Evolutionary conservation across 768 basidiomycete genomes (phyloP).

Genomic region (Psilocybe sp.): DNA sequence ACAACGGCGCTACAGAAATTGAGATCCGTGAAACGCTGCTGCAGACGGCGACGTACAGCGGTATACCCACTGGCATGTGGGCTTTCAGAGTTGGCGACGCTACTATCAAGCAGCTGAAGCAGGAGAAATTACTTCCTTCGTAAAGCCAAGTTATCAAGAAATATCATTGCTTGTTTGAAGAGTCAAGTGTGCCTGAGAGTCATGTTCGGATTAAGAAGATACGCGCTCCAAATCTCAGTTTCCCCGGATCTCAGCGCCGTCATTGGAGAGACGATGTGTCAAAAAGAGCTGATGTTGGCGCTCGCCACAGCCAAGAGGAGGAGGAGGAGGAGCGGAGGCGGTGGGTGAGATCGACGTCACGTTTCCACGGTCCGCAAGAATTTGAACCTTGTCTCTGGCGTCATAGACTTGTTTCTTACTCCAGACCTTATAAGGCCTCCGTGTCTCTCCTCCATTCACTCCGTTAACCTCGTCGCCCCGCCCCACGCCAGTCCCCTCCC

Average conservation of each 20-base stretch:
- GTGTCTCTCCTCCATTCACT: neutral
- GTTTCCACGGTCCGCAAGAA: slow-evolving; percentile 10
- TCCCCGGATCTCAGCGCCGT: no score
- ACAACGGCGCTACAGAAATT: slow-evolving; percentile 39
- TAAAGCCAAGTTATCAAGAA: no score
- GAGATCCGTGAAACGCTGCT: slow-evolving; percentile 43
- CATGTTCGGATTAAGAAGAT: no score
- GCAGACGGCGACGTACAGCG: slow-evolving; percentile 40
- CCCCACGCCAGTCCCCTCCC: slow-evolving; percentile 2
- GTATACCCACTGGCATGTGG: slow-evolving; percentile 40
- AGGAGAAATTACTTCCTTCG: slow-evolving; percentile 26
- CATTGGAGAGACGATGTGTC: neutral
- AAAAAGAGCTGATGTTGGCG: neutral
- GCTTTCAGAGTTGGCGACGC: slow-evolving; percentile 39
- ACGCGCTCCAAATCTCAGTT: no score
- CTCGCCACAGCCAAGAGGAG: neutral
- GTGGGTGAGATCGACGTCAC: slow-evolving; percentile 13
- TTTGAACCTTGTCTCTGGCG: slow-evolving; percentile 9
- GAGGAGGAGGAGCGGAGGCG: neutral
- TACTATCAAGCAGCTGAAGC: slow-evolving; percentile 34
- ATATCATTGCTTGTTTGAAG: neutral
- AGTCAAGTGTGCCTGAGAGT: neutral
- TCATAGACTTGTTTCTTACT: slow-evolving; percentile 3
- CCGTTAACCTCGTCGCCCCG: slow-evolving; percentile 10
- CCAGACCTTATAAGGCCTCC: slow-evolving; percentile 10